Conservation (phyloP, 148 eudicot genomes). For the Camellia lanceoleosa region DNA sequence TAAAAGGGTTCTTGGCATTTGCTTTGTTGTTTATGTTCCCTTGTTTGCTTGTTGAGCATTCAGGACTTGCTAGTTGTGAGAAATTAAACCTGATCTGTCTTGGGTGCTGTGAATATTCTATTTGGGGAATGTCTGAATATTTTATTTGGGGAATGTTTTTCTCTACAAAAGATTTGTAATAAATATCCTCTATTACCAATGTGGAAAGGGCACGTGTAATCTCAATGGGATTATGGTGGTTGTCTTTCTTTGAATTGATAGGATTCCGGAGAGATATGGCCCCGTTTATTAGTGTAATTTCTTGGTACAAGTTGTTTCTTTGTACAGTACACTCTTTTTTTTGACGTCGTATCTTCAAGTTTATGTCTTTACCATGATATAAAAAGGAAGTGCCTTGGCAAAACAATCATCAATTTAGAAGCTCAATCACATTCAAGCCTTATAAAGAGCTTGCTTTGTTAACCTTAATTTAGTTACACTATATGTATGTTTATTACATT, state of each 20-base stretch:
- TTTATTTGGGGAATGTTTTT: neutral
- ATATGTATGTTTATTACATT: neutral
- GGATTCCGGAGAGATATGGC: neutral
- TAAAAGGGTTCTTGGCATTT: neutral
- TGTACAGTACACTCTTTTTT: neutral
- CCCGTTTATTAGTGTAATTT: neutral
- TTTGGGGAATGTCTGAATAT: neutral
- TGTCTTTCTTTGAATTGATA: neutral
- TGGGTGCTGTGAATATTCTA: neutral
- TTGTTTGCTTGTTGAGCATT: no score
- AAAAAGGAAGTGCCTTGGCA: neutral
- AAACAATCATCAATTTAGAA: neutral
- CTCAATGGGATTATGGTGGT: neutral
- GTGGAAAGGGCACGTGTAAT: neutral
- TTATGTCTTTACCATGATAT: neutral
- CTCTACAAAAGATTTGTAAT: neutral
- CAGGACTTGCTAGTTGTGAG: no score
- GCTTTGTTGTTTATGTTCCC: no score
- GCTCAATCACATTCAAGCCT: neutral
- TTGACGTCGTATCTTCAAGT: neutral
- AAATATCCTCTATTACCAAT: neutral
- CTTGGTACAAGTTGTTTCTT: neutral
- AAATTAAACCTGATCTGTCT: neutral
- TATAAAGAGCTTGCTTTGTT: neutral
- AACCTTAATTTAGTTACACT: neutral